These are phyloP conservation scores for Volvariella surrecta DNA, from an alignment of 1,284 basidiomycete genomes.

Conservation along the genomic window DNA sequence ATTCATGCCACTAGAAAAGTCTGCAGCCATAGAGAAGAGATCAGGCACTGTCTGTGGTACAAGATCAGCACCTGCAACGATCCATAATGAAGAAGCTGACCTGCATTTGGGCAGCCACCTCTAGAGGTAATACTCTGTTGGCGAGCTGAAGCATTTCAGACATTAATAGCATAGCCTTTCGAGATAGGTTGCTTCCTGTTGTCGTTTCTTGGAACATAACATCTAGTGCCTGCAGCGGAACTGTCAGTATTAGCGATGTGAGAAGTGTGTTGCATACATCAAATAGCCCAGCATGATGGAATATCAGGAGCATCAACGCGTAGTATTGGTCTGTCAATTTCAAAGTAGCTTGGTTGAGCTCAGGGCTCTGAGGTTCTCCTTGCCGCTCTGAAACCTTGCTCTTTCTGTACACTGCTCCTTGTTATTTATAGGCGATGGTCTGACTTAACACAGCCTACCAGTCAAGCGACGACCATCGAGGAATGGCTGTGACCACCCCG, in stretches of 20 bases:
- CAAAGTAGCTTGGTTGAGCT: constrained; percentile 51
- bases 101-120: constrained; percentile 79
- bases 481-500: constrained; percentile 87
- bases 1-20: constrained; percentile 65
- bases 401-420: constrained; percentile 56
- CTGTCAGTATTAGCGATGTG: neutral
- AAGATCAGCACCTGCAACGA: constrained; percentile 4
- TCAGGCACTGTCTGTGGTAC: constrained; percentile 68
- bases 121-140: constrained; percentile 82
- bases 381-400: constrained; percentile 30
- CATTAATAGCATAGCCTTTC: constrained; percentile 89
- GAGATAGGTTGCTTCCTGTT: constrained; percentile 59
- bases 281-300: constrained; percentile 81
- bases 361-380: constrained; percentile 24
- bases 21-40: constrained; percentile 78
- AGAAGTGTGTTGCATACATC: constrained; percentile 46
- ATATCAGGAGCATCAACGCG: constrained; percentile 80
- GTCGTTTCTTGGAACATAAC: constrained; percentile 75
- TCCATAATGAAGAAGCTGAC: constrained; percentile 26
- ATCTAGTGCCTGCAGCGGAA: constrained; percentile 59
- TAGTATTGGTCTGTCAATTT: constrained; percentile 93
- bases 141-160: constrained; percentile 87
- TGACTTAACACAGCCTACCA: constrained; percentile 39
- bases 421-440: neutral
- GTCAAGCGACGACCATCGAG: constrained; percentile 82